phyloP scores from a whole-genome alignment of 75 land plant genomes.

The Pseudotsuga menziesii region DNA sequence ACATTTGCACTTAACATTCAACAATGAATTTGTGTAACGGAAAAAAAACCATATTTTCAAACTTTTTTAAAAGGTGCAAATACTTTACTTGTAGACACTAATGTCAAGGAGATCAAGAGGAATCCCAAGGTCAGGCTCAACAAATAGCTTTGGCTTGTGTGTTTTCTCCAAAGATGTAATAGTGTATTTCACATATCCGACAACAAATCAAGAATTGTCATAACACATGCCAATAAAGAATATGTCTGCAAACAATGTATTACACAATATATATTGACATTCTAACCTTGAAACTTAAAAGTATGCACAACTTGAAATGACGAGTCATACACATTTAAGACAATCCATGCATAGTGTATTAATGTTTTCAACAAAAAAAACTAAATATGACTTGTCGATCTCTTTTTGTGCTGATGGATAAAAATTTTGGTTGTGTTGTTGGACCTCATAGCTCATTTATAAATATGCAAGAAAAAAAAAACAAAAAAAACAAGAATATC shows the following conservation, averaged over 20 bases:
- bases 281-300: too few species aligned
- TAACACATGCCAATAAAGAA: neutral
- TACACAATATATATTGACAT: neutral
- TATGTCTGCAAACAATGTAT: neutral
- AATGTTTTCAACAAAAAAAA: too few species aligned
- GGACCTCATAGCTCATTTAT: too few species aligned
- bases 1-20: constrained; percentile 1
- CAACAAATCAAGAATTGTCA: constrained; percentile 9
- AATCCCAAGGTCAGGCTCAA: constrained; percentile 92
- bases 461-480: too few species aligned
- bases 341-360: too few species aligned
- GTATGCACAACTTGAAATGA: too few species aligned
- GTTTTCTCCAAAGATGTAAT: constrained; percentile 84
- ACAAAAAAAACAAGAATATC: too few species aligned
- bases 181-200: constrained; percentile 76
- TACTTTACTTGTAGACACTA: constrained; percentile 86
- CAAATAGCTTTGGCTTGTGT: constrained; percentile 75
- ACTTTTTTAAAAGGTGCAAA: neutral
- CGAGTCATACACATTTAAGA: too few species aligned
- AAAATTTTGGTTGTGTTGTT: too few species aligned
- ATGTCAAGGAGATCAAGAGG: constrained; percentile 95
- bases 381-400: too few species aligned
- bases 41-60: constrained; percentile 1
- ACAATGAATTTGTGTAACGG: neutral
- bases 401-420: too few species aligned